Evolutionary conservation across 345 rosid genomes (phyloP).

Genomic region (Mallotus nudiflorus): DNA sequence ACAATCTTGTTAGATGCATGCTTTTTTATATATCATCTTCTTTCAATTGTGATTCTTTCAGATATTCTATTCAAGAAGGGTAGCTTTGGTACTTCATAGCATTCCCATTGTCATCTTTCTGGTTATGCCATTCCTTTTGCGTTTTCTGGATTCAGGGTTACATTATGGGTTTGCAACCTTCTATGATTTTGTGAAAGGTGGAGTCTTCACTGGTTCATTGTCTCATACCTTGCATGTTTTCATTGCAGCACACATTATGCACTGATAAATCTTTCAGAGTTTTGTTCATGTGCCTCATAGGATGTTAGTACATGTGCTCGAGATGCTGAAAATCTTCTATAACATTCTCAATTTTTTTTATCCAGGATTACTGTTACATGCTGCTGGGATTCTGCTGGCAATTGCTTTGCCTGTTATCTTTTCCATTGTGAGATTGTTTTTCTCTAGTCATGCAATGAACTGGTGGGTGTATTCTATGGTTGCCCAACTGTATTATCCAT

Average conservation of each 20-base stretch:
- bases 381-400: conserved; percentile 64
- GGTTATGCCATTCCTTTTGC: conserved; percentile 59
- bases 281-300: background rate
- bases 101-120: conserved; percentile 64
- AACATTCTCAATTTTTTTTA: conserved; percentile 22
- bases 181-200: conserved; percentile 76
- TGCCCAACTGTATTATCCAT: background rate
- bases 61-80: conserved; percentile 79
- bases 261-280: background rate
- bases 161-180: conserved; percentile 49
- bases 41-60: conserved; percentile 34
- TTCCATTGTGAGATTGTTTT: conserved; percentile 67
- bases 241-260: background rate
- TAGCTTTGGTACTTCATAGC: conserved; percentile 68
- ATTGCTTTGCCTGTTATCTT: conserved; percentile 65
- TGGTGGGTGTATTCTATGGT: conserved; percentile 51
- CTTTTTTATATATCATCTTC: conserved; percentile 5
- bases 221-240: conserved; percentile 4
- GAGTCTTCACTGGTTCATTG: conserved; percentile 8
- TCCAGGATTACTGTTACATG: conserved; percentile 75
- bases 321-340: conserved; percentile 13
- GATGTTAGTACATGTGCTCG: background rate
- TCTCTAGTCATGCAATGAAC: conserved; percentile 75
- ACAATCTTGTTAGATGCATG: background rate
- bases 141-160: conserved; percentile 44